phyloP scores from a whole-genome alignment of 2,329 filamentous ascomycete species.

The Monosporascus sp. region DNA sequence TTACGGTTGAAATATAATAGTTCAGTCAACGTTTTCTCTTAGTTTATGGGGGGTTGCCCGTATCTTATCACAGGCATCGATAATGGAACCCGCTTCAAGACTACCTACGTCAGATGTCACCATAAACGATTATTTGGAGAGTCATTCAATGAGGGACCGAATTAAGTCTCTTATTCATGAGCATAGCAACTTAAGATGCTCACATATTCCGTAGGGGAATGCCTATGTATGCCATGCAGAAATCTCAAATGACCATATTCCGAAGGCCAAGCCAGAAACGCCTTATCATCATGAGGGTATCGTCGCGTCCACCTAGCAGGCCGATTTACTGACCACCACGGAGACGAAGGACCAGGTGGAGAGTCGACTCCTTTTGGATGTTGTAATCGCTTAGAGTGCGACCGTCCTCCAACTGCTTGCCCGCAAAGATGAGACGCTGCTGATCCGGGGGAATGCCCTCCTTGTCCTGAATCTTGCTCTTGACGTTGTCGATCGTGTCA shows the following conservation, averaged over 20 bases:
- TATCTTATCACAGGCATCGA: not conserved
- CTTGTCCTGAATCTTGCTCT: slow-evolving; percentile 67
- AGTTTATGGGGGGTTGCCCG: not conserved
- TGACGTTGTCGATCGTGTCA: slow-evolving; percentile 68
- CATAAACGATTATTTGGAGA: not conserved
- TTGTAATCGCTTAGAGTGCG: slow-evolving; percentile 83
- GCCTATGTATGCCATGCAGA: slow-evolving; percentile 11
- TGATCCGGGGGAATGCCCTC: slow-evolving; percentile 67
- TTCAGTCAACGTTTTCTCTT: no score
- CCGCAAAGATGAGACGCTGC: slow-evolving; percentile 65
- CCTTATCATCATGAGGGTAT: slow-evolving; percentile 18
- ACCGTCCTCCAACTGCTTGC: slow-evolving; percentile 69
- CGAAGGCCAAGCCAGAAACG: slow-evolving; percentile 19
- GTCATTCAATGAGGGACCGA: not conserved
- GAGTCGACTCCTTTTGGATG: slow-evolving; percentile 73
- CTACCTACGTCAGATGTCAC: not conserved
- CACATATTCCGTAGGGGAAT: slow-evolving; percentile 6
- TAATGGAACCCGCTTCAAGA: not conserved
- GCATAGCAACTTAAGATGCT: slow-evolving; percentile 6
- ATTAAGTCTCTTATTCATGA: slow-evolving; percentile 1
- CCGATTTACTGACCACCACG: slow-evolving; percentile 54
- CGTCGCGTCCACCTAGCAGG: slow-evolving; percentile 10
- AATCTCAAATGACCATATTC: slow-evolving; percentile 4
- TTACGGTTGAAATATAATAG: not conserved
- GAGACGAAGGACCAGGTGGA: slow-evolving; percentile 65